phyloP scores from a whole-genome alignment of 2,329 filamentous ascomycete species.

The Podosphaera fusca region DNA sequence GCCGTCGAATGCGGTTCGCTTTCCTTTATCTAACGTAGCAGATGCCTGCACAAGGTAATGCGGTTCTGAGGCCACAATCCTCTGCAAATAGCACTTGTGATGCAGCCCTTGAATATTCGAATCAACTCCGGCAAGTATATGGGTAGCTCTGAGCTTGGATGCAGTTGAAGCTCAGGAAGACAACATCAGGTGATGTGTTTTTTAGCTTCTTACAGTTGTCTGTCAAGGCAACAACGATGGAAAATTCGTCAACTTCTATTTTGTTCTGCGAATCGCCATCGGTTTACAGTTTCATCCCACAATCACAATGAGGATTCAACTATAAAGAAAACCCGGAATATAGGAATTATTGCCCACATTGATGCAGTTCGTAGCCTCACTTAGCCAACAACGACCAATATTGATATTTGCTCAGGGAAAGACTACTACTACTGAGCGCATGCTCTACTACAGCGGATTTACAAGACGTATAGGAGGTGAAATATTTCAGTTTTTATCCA shows the following conservation, averaged over 20 bases:
- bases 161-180: neutral
- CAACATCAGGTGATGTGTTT: slow-evolving; percentile 12
- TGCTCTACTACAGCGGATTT: slow-evolving; percentile 90
- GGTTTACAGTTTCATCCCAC: neutral
- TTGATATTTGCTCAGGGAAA: slow-evolving; percentile 38
- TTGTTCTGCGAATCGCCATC: neutral
- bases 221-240: slow-evolving; percentile 10
- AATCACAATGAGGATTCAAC: slow-evolving; percentile 7
- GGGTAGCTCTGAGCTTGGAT: neutral
- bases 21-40: neutral
- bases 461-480: slow-evolving; percentile 60
- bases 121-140: neutral
- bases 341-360: slow-evolving; percentile 96
- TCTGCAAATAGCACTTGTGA: neutral
- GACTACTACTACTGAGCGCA: slow-evolving; percentile 94
- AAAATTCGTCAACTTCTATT: neutral
- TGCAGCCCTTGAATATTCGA: neutral
- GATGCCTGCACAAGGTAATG: neutral
- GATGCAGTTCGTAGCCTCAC: slow-evolving; percentile 41
- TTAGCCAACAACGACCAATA: neutral
- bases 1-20: neutral
- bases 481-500: neutral
- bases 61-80: neutral
- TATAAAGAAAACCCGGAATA: slow-evolving; percentile 52
- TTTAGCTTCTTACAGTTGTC: slow-evolving; percentile 8